These are phyloP conservation scores for Pseudogymnoascus pannorum DNA, from an alignment of 2,329 filamentous ascomycete genomes.

Conservation along the genomic window DNA sequence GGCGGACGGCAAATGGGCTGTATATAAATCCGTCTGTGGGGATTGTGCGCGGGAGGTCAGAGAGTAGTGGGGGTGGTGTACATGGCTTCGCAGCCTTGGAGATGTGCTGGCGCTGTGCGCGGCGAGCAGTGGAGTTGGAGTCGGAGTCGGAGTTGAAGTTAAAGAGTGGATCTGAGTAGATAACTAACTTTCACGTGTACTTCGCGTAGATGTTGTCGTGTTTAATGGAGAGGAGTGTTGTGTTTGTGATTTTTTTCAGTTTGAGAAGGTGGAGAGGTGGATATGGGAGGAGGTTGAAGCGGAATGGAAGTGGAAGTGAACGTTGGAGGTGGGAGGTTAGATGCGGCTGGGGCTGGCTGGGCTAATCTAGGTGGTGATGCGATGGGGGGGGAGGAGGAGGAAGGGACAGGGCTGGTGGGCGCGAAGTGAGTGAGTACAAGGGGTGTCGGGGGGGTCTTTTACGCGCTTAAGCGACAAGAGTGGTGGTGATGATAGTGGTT, in stretches of 20 bases:
- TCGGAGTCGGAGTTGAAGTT: neutral
- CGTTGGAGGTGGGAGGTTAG: neutral
- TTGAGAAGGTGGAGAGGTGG: neutral
- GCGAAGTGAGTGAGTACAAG: neutral
- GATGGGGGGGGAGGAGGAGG: neutral
- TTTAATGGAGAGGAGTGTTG: neutral
- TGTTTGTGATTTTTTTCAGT: no score
- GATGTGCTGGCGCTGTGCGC: neutral
- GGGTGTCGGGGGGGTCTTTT: no score
- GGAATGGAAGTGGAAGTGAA: neutral
- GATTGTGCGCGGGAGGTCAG: neutral
- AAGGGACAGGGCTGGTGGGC: neutral
- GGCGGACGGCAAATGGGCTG: neutral
- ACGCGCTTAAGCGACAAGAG: no score
- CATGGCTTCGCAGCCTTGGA: neutral
- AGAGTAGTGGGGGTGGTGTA: neutral
- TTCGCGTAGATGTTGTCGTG: neutral
- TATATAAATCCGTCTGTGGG: neutral
- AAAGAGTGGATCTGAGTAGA: neutral
- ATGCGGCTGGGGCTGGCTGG: slow-evolving; percentile 1
- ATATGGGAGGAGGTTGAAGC: neutral
- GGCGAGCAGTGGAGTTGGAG: neutral
- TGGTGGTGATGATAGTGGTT: neutral
- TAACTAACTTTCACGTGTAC: neutral
- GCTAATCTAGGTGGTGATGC: neutral